Evolutionary conservation across 306 rosid species (phyloP), one percentile per base, ranked within the genome.

Genomic region (Glycine tomentella): DNA sequence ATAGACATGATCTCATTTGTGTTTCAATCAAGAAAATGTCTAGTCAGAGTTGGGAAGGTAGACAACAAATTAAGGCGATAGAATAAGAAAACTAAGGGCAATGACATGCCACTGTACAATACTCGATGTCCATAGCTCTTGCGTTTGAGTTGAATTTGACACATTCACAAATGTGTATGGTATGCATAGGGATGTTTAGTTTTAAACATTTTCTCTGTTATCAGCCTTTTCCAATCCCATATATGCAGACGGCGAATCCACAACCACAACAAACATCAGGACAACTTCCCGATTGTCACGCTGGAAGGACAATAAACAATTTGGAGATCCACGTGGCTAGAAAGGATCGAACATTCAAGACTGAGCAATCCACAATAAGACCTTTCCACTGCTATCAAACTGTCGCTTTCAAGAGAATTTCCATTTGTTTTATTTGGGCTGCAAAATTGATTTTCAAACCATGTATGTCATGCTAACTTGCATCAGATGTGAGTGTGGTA

Each of bases 381-480:
- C 53, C 65, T 76, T 82, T 66, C 31, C 58, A 13, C 78, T 42
- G 50, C 77, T 67, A 34, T 49, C 44, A 77, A 46, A 61, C 53
- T 13, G 36, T 2, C 55, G 14, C 51, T 49, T 80, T 64, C 61
- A 44, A 33, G 75, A 7, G 13, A 76, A 31, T 15, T 57, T 66
- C 2, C 20, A 38, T 67, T 45, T 50, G 20, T 46, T 61, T 66
- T 63, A 65, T 80, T 70, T 75, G 17, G 46, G 80, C 65, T 12
- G 72, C 84, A 82, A 89, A n/a, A 80, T 68, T 76, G 84, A 12
- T 63, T 84, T 34, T 95, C 91, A 95, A 63, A 95, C 99, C 99
- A 95, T 95, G 84, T 95, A 95, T 64, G 97, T 91, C 99, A 95
- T 95, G 82, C 97, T 94, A 69, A 95, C 99, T 90, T 95, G 99